Base-by-base conservation (phyloP, 148 eudicot species). In the Amaranthus hypochondriacus region DNA sequence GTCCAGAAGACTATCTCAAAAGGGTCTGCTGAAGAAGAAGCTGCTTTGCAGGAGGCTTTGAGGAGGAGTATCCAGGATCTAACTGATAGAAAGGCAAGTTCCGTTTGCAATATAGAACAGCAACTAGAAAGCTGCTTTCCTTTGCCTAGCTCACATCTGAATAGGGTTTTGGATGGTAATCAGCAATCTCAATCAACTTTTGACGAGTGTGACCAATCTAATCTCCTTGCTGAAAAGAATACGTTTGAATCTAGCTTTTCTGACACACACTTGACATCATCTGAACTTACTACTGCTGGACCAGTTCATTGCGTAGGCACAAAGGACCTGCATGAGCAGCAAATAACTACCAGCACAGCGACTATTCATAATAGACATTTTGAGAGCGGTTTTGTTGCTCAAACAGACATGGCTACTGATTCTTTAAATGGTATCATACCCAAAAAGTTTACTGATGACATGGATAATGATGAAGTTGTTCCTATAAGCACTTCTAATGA, bases 11-110 rank as follows among this genome's bases (percentile, higher is more conserved):
- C 70, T 78, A 75, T 70, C 48, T 83, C 90, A 43, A 88, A 85
- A 84, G 99, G 93, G 66, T 87, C 78, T 69, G 62, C 80, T 75
- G 86, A 88, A 81, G 98, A 92, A 86, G 96, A 88, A 81, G 84
- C 80, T 54, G 89, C 90, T 76, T 79, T 88, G 48, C 92, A 86
- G 78, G 97, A 95, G 81, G 99, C 99, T 54, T 79, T 92, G 57
- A 85, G 81, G 81, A 87, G 87, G 81, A 95, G 97, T 84, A 87
- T 92, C 51, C 82, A 73, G 76, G 96, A 90, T 83, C 39, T 62
- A 68, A 69, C 64, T 63, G 83, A 57, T 71, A 69, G 70, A 48
- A 74, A 68, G 44, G 70, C 66, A 39, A 73, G 48, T 68, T 77
- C 56, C 77, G 78, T 56, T 51, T 59, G 50, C 71, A 77, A 76